A percentile compares a stretch with the other conserved stretches of the same genome.
Evolutionary conservation across 768 basidiomycete species (phyloP).

Genomic region (Naematelia encephala): DNA sequence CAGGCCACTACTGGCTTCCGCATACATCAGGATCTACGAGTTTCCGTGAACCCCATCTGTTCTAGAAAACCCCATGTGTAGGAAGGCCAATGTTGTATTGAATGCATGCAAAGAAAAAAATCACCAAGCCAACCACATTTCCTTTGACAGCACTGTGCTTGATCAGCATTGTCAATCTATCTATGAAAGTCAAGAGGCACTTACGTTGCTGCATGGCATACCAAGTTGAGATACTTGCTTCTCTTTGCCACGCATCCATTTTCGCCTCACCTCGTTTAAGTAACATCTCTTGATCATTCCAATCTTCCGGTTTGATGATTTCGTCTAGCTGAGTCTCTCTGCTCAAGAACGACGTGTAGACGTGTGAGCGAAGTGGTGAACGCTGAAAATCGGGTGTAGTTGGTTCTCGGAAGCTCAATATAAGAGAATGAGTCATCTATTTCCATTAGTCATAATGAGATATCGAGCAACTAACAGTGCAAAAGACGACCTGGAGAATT

Average conservation of each 20-base stretch:
- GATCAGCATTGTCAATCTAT: not conserved
- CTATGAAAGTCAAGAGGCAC: conserved; percentile 3
- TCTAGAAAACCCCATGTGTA: too few relatives aligned
- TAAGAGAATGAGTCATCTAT: conserved; percentile 35
- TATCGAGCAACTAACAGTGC: conserved; percentile 55
- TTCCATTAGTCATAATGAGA: not conserved
- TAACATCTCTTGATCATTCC: conserved; percentile 59
- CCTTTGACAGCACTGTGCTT: conserved; percentile 31
- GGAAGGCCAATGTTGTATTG: too few relatives aligned
- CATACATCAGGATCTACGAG: too few relatives aligned
- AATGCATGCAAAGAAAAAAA: too few relatives aligned
- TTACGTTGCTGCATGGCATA: conserved; percentile 65
- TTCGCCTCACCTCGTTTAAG: conserved; percentile 54
- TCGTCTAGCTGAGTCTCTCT: conserved; percentile 42
- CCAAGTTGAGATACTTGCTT: conserved; percentile 72
- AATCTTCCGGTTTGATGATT: conserved; percentile 45
- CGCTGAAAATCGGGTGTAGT: conserved; percentile 25
- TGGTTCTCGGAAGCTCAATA: conserved; percentile 45
- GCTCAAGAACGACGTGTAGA: conserved; percentile 35
- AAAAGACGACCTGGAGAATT: conserved; percentile 75
- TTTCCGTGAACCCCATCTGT: too few relatives aligned
- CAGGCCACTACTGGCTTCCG: too few relatives aligned
- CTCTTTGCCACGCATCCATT: conserved; percentile 64
- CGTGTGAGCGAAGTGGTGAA: conserved; percentile 36
- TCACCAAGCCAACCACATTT: conserved; percentile 42